Base-by-base conservation (phyloP, 2,329 filamentous ascomycete species). In the Zymoseptoria passerinii region DNA sequence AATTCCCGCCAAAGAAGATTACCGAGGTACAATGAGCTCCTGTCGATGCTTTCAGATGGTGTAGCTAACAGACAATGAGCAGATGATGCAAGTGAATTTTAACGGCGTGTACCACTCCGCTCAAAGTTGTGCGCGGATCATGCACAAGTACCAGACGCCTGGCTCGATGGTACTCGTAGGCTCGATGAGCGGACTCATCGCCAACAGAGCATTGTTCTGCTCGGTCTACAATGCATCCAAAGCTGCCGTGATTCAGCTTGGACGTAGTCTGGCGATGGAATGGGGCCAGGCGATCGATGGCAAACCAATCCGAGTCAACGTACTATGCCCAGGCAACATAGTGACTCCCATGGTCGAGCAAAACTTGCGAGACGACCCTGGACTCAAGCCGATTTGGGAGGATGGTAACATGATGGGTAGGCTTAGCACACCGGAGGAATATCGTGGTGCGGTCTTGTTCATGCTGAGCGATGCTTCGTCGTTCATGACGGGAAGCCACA, bases 151-250 rank as follows among this genome's bases (percentile, higher is more conserved):
- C 64, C 79, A 82, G 59, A 77, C 70, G n/a, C 72, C 70, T 9
- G 79, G 77, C n/a, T 77, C 75, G 3, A 79, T 81, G 56, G 71
- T 80, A 2, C 68, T 81, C 8, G 70, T 81, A 0, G 79, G 78
- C 0, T 78, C 75, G 63, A 81, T 81, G 77, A 78, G 76, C 58
- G 79, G 78, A 0, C 65, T 76, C 9, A 61, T 67, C 27, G 63
- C 65, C 4, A 66, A 70, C 44, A 64, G 59, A 56, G 66, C 58
- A 28, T 50, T 66, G 4, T 28, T 20, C 2, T 61, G 58, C 57
- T 56, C 55, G n/a, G 61, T 64, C 10, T 66, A 66, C 59, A 18
- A 74, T 70, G 10, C 82, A 81, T 19, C 78, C 5, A 67, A 67
- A 49, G 65, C 61, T 3, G 65, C 62, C 0, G 59, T 66, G 3